phyloP scores from a whole-genome alignment of 257 asterid species.

The Plectranthus barbatus region DNA sequence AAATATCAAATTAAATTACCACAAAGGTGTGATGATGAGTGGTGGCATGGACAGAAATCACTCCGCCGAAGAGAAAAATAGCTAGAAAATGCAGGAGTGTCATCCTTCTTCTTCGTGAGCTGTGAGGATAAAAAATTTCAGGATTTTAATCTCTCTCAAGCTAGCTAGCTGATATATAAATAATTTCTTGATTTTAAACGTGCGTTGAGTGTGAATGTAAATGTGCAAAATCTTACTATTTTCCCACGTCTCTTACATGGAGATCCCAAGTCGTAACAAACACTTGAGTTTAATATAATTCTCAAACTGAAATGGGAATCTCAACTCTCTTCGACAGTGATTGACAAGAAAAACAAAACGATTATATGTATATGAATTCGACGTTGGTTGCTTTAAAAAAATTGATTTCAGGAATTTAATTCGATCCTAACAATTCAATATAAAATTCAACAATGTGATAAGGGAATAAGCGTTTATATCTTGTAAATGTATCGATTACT shows the following conservation, averaged over 20 bases:
- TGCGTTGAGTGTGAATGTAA: not conserved
- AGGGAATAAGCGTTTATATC: too few relatives aligned
- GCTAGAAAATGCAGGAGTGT: slow-evolving; percentile 8
- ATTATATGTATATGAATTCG: too few relatives aligned
- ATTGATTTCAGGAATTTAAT: too few relatives aligned
- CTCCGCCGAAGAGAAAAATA: slow-evolving; percentile 11
- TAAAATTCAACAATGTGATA: too few relatives aligned
- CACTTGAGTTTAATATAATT: not conserved
- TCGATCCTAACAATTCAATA: too few relatives aligned
- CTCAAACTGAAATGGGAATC: not conserved
- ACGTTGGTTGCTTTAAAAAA: too few relatives aligned
- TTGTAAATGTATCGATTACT: too few relatives aligned
- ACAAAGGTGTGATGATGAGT: slow-evolving; percentile 16
- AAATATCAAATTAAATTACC: slow-evolving; percentile 20
- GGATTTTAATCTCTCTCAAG: too few relatives aligned
- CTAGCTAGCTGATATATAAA: too few relatives aligned
- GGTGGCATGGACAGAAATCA: slow-evolving; percentile 15
- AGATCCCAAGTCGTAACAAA: not conserved
- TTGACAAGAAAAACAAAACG: not conserved
- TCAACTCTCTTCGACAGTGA: not conserved
- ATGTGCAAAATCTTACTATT: not conserved
- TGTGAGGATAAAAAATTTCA: too few relatives aligned
- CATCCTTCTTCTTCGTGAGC: not conserved
- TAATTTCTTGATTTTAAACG: not conserved
- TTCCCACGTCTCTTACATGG: slow-evolving; percentile 23